A percentile compares a stretch with the other conserved stretches of the same genome.
These are phyloP conservation scores for Phytophthora gonapodyides DNA, from an alignment of 352 stramenopile genomes.

Conservation along the genomic window DNA sequence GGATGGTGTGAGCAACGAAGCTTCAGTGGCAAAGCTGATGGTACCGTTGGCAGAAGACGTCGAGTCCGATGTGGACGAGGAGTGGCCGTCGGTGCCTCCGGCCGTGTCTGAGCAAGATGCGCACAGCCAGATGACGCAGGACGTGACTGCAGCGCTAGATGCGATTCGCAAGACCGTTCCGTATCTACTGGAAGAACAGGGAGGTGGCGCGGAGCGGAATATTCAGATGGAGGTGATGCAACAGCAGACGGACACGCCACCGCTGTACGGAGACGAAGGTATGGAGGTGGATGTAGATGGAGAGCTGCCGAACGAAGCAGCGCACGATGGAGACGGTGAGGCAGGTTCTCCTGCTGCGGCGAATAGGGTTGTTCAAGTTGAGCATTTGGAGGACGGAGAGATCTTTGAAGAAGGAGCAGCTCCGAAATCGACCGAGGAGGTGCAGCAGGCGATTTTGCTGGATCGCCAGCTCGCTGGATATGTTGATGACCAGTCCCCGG, in stretches of 20 bases:
- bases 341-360: not conserved
- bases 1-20: not conserved
- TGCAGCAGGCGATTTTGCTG: slow-evolving; percentile 48
- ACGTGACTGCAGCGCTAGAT: slow-evolving; percentile 17
- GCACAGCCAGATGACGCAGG: slow-evolving; percentile 13
- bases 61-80: slow-evolving; percentile 71
- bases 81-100: slow-evolving; percentile 40
- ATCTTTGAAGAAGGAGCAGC: slow-evolving; percentile 69
- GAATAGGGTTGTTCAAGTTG: slow-evolving; percentile 20
- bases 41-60: slow-evolving; percentile 24
- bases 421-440: slow-evolving; percentile 36
- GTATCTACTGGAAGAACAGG: slow-evolving; percentile 6
- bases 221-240: slow-evolving; percentile 5
- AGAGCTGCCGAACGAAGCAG: slow-evolving; percentile 33
- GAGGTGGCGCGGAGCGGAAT: not conserved
- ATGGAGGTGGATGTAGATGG: slow-evolving; percentile 51
- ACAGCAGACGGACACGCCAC: slow-evolving; percentile 2
- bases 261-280: slow-evolving; percentile 17
- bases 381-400: slow-evolving; percentile 71
- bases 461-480: slow-evolving; percentile 27
- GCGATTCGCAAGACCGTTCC: slow-evolving; percentile 11
- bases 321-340: not conserved
- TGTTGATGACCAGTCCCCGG: slow-evolving; percentile 11
- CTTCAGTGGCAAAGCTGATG: slow-evolving; percentile 6
- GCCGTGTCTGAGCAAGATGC: slow-evolving; percentile 1